These are phyloP conservation scores for Puccinia horiana DNA, from an alignment of 1,284 basidiomycete genomes.

Conservation along the genomic window DNA sequence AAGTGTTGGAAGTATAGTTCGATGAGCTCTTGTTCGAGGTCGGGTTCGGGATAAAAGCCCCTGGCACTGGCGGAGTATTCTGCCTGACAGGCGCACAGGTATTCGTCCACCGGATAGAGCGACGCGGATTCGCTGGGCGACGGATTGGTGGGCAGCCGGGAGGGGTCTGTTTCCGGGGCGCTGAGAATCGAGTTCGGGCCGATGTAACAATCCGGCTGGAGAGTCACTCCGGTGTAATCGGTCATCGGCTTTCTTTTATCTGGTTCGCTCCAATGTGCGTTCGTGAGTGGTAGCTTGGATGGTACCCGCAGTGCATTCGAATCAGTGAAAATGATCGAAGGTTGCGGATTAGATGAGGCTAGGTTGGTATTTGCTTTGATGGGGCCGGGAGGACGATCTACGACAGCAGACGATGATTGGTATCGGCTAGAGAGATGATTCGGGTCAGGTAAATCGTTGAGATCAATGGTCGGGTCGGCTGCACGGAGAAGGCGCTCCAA, in stretches of 20 bases:
- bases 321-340: background rate
- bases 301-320: background rate
- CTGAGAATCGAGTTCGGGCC: constrained; percentile 13
- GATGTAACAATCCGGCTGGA: background rate
- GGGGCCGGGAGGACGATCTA: background rate
- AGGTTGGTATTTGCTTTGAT: background rate
- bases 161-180: background rate
- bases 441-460: constrained; percentile 15
- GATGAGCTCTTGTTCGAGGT: constrained; percentile 68
- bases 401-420: background rate
- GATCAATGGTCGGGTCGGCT: background rate
- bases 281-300: background rate
- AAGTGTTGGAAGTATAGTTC: constrained; percentile 69
- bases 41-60: constrained; percentile 53
- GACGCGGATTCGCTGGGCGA: background rate
- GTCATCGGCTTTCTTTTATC: background rate
- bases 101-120: constrained; percentile 12
- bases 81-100: background rate
- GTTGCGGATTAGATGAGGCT: background rate
- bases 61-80: background rate
- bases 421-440: background rate
- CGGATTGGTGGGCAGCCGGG: background rate
- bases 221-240: background rate
- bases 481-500: constrained; percentile 30
- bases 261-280: background rate